These are phyloP conservation scores for Venturia aucupariae DNA, from an alignment of 2,329 filamentous ascomycete genomes.

Conservation along the genomic window DNA sequence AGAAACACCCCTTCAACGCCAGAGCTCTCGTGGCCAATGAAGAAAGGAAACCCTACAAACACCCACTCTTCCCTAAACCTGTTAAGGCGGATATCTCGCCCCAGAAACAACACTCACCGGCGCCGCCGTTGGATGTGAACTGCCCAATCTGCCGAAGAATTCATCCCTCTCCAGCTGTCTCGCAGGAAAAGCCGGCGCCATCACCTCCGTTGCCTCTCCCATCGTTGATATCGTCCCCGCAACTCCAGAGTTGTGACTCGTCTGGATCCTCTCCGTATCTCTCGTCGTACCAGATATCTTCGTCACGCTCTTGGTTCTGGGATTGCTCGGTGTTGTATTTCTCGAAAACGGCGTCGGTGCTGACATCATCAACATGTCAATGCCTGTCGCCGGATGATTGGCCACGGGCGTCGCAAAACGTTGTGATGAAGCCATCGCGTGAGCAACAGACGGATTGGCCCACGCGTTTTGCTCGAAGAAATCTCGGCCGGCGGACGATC, in stretches of 20 bases:
- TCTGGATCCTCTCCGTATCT: not conserved
- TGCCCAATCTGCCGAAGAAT: not conserved
- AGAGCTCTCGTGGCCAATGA: not conserved
- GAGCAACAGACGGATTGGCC: slow-evolving; percentile 60
- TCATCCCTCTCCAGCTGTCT: not conserved
- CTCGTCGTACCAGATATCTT: not conserved
- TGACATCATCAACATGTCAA: slow-evolving; percentile 17
- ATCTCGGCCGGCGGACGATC: slow-evolving; percentile 40
- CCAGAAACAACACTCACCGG: not conserved
- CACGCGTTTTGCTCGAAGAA: slow-evolving; percentile 67
- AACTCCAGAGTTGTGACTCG: not conserved
- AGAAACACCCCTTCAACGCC: not conserved
- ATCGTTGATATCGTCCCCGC: not conserved
- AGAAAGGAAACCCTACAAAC: not conserved
- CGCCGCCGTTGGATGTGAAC: not conserved
- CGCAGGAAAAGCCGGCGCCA: not conserved
- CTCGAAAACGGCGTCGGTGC: not conserved
- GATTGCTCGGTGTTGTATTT: not conserved
- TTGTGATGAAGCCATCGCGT: slow-evolving; percentile 39
- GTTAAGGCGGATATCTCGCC: not conserved
- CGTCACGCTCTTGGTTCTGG: not conserved
- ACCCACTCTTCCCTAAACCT: not conserved
- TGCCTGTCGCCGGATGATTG: slow-evolving; percentile 17
- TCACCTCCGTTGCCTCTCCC: not conserved
- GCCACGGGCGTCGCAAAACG: slow-evolving; percentile 21